Percentiles rank a stretch among this genome's conserved stretches.
These are phyloP conservation scores for Mycena venus DNA, from an alignment of 768 basidiomycete genomes.

Conservation along the genomic window DNA sequence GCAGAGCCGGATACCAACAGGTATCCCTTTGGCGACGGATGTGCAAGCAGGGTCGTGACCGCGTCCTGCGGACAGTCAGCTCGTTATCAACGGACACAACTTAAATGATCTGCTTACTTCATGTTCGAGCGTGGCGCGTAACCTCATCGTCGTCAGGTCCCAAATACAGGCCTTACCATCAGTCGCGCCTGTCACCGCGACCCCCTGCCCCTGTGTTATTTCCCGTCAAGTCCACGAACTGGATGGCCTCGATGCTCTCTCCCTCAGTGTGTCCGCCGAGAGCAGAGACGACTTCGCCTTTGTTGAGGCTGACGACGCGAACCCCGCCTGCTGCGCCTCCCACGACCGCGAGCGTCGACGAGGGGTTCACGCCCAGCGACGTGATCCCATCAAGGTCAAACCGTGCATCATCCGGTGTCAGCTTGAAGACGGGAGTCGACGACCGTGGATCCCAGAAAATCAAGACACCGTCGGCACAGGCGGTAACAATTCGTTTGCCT, in stretches of 20 bases:
- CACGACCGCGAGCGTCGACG: constrained; percentile 91
- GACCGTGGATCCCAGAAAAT: constrained; percentile 94
- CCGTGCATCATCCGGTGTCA: constrained; percentile 76
- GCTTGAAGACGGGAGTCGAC: constrained; percentile 84
- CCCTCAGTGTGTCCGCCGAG: constrained; percentile 88
- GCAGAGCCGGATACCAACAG: constrained; percentile 89
- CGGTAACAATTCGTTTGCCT: constrained; percentile 93
- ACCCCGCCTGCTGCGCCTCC: constrained; percentile 90
- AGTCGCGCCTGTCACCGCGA: constrained; percentile 89
- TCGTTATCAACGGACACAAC: neutral
- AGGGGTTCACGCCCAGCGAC: constrained; percentile 84
- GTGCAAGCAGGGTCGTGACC: constrained; percentile 82
- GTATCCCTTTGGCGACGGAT: constrained; percentile 81
- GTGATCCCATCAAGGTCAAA: constrained; percentile 90
- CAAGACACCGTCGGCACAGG: constrained; percentile 83
- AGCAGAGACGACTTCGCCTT: constrained; percentile 84
- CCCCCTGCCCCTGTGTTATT: constrained; percentile 65
- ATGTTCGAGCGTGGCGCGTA: constrained; percentile 87
- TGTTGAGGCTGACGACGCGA: constrained; percentile 87
- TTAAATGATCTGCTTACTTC: constrained; percentile 62
- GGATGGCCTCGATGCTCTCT: constrained; percentile 90
- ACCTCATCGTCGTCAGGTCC: constrained; percentile 90
- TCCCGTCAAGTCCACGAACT: constrained; percentile 84
- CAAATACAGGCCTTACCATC: constrained; percentile 96
- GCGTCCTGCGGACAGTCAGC: constrained; percentile 68